A percentile compares a stretch with the other conserved stretches of the same genome.
These are phyloP conservation scores for Blastobotrys peoriensis DNA, from an alignment of 805 yeast genomes.

Conservation along the genomic window DNA sequence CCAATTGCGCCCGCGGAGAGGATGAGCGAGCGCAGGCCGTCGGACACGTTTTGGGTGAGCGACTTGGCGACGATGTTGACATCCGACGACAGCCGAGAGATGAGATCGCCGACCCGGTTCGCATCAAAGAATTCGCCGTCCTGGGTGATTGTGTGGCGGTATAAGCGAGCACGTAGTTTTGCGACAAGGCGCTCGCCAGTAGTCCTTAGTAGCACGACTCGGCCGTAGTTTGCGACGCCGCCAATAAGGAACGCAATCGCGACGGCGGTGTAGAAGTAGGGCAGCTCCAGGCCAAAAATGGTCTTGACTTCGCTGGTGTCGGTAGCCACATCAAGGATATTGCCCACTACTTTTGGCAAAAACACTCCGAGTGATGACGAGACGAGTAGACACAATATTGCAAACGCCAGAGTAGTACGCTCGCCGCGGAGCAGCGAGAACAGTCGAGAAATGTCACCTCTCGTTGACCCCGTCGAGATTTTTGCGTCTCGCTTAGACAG, in stretches of 20 bases:
- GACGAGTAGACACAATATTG: slow-evolving; percentile 55
- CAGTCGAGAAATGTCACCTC: slow-evolving; percentile 41
- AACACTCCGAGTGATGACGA: slow-evolving; percentile 78
- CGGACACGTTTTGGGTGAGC: slow-evolving; percentile 81
- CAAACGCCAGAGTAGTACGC: slow-evolving; percentile 47
- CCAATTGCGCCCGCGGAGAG: slow-evolving; percentile 81
- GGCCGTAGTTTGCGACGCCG: slow-evolving; percentile 71
- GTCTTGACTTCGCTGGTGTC: slow-evolving; percentile 29
- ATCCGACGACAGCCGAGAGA: slow-evolving; percentile 81
- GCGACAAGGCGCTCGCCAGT: slow-evolving; percentile 89
- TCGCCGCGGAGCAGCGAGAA: slow-evolving; percentile 56
- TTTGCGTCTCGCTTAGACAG: slow-evolving; percentile 16
- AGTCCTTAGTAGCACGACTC: slow-evolving; percentile 66
- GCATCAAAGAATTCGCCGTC: slow-evolving; percentile 87
- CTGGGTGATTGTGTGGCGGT: slow-evolving; percentile 71
- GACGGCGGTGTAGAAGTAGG: slow-evolving; percentile 58
- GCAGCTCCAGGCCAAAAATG: slow-evolving; percentile 55
- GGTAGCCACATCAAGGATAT: slow-evolving; percentile 68
- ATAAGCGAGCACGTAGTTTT: slow-evolving; percentile 67
- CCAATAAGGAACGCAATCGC: slow-evolving; percentile 64
- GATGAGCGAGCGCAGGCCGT: slow-evolving; percentile 80
- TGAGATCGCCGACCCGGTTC: slow-evolving; percentile 86
- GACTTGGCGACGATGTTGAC: slow-evolving; percentile 83
- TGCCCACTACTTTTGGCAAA: slow-evolving; percentile 79
- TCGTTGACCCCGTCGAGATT: slow-evolving; percentile 12